Percentiles rank a stretch among this genome's conserved stretches.
Conservation (phyloP, 2,329 filamentous ascomycete species). For the Fusarium albidum region DNA sequence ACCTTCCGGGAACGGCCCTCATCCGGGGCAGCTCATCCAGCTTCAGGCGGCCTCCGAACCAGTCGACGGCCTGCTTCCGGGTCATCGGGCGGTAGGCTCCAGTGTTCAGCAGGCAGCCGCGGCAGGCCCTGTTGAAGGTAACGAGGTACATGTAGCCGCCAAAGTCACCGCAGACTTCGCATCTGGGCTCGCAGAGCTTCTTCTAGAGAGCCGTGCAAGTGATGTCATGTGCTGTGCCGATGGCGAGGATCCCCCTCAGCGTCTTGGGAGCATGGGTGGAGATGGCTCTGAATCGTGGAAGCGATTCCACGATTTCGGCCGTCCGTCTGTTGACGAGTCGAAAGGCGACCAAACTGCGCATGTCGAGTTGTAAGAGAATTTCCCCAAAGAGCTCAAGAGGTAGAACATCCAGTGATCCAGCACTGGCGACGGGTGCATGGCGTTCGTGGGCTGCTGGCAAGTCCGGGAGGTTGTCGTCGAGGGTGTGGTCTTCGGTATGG, state of each 20-base stretch:
- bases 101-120: background rate
- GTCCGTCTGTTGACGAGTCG: background rate
- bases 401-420: background rate
- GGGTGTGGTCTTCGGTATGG: too few species aligned
- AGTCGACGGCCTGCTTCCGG: background rate
- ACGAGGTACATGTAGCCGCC: constrained; percentile 17
- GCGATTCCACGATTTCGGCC: background rate
- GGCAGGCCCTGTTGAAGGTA: constrained; percentile 9
- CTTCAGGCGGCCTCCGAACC: background rate
- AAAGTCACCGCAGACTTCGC: background rate
- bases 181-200: background rate
- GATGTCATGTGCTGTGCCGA: background rate
- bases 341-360: background rate
- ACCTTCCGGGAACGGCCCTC: background rate
- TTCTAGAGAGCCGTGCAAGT: constrained; percentile 1
- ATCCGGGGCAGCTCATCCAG: background rate
- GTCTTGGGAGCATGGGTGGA: background rate
- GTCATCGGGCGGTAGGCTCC: background rate
- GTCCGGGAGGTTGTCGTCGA: too few species aligned
- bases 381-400: background rate
- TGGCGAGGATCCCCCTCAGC: background rate
- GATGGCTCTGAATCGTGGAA: background rate
- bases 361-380: background rate
- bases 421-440: background rate
- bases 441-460: too few species aligned